Evolutionary conservation across 371 early-diverging fungal genomes (phyloP).

Genomic region (Caulochytrium protostelioides): DNA sequence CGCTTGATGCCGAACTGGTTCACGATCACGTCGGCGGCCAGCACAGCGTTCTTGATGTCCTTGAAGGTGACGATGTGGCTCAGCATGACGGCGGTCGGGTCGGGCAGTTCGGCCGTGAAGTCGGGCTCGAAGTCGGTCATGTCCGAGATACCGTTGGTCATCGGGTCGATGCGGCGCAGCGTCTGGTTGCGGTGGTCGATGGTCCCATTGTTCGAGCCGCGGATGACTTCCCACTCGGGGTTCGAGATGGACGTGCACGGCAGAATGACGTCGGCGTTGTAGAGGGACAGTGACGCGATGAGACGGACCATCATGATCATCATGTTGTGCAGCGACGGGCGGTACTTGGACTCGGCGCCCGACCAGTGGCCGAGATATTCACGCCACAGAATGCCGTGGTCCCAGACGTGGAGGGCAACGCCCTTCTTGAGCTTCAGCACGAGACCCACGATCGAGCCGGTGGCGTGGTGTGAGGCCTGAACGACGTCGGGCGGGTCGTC

Average conservation of each 20-base stretch:
- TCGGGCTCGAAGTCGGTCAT: slow-evolving; percentile 1
- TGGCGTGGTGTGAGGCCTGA: slow-evolving; percentile 4
- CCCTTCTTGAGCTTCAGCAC: slow-evolving; percentile 1
- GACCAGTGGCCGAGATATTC: background rate
- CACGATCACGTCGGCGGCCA: slow-evolving; percentile 4
- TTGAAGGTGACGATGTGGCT: slow-evolving; percentile 2
- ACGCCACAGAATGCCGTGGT: slow-evolving; percentile 5
- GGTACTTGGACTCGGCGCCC: background rate
- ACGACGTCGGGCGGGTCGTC: slow-evolving; percentile 1
- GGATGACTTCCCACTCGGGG: slow-evolving; percentile 1
- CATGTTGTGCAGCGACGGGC: background rate
- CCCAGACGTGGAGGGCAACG: slow-evolving; percentile 1
- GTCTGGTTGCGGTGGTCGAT: background rate
- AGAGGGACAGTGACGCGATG: slow-evolving; percentile 1
- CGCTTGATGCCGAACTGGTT: slow-evolving; percentile 3
- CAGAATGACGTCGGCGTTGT: slow-evolving; percentile 1
- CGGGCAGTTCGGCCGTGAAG: background rate
- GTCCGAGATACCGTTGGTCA: slow-evolving; percentile 2
- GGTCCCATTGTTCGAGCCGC: background rate
- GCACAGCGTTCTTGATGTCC: slow-evolving; percentile 4
- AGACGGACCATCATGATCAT: slow-evolving; percentile 1
- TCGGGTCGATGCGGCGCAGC: slow-evolving; percentile 1
- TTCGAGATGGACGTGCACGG: slow-evolving; percentile 4
- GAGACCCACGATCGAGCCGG: slow-evolving; percentile 1
- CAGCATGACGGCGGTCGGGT: slow-evolving; percentile 1